These are phyloP conservation scores for Colletotrichum filicis DNA, from an alignment of 2,329 filamentous ascomycete species.

Conservation along the genomic window DNA sequence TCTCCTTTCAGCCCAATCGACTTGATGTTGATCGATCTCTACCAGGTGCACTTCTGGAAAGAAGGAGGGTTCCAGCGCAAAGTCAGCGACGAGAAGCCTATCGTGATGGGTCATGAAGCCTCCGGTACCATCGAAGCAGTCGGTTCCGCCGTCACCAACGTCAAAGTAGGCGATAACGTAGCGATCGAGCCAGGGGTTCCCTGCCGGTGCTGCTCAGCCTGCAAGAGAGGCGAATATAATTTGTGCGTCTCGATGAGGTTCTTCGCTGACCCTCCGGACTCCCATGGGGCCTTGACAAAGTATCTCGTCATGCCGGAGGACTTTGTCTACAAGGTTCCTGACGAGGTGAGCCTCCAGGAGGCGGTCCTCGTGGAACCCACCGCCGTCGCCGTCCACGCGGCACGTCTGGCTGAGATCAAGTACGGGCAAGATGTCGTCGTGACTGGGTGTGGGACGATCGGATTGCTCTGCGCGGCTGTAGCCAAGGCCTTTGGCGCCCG, in stretches of 20 bases:
- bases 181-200: slow-evolving; percentile 85
- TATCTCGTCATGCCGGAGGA: slow-evolving; percentile 82
- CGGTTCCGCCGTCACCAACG: slow-evolving; percentile 65
- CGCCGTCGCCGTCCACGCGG: slow-evolving; percentile 19
- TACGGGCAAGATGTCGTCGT: slow-evolving; percentile 16
- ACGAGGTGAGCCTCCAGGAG: slow-evolving; percentile 58
- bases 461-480: slow-evolving; percentile 11
- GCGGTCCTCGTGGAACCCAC: slow-evolving; percentile 27
- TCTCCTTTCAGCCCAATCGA: not conserved
- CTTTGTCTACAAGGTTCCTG: slow-evolving; percentile 85
- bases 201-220: slow-evolving; percentile 77
- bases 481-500: slow-evolving; percentile 24
- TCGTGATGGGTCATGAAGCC: slow-evolving; percentile 59
- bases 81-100: slow-evolving; percentile 41
- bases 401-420: slow-evolving; percentile 15
- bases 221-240: slow-evolving; percentile 83
- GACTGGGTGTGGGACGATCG: slow-evolving; percentile 21
- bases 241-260: slow-evolving; percentile 84
- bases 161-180: slow-evolving; percentile 78
- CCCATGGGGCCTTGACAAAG: slow-evolving; percentile 78
- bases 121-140: slow-evolving; percentile 75
- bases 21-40: not conserved
- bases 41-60: slow-evolving; percentile 30
- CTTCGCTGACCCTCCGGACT: slow-evolving; percentile 85
- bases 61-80: slow-evolving; percentile 32